A percentile compares a stretch with the other conserved stretches of the same genome.
Evolutionary conservation across 2,329 filamentous ascomycete genomes (phyloP).

Genomic region (Aotearoamyces nothofagi): DNA sequence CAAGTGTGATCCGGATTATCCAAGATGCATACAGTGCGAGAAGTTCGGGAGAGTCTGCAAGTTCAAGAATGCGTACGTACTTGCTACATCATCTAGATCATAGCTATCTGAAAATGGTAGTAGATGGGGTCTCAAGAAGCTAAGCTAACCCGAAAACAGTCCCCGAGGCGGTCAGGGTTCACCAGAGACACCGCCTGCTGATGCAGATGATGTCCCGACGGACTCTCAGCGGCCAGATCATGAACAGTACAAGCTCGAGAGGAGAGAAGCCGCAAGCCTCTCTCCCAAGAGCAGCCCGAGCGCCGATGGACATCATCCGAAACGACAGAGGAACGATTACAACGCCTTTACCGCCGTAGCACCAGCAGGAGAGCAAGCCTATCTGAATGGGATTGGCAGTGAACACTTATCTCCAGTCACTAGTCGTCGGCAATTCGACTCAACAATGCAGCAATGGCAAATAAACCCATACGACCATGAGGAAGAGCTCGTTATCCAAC

Average conservation of each 20-base stretch:
- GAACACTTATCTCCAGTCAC: conserved; percentile 6
- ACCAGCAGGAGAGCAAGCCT: too few relatives aligned
- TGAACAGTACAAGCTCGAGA: conserved; percentile 14
- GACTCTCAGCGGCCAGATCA: conserved; percentile 15
- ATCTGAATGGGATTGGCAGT: conserved; percentile 9
- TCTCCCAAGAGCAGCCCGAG: conserved; percentile 17
- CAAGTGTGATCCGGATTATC: conserved; percentile 81
- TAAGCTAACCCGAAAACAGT: conserved; percentile 26
- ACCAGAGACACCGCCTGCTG: conserved; percentile 19
- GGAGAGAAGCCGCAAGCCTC: too few relatives aligned
- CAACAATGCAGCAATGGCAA: conserved; percentile 12
- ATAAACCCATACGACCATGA: conserved; percentile 36
- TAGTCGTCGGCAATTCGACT: background rate
- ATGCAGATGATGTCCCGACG: conserved; percentile 11
- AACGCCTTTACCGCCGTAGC: conserved; percentile 17
- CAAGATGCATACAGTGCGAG: conserved; percentile 80
- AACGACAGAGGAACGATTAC: conserved; percentile 17
- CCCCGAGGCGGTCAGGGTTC: conserved; percentile 20
- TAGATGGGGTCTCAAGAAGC: too few relatives aligned
- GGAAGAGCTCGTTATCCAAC: conserved; percentile 30
- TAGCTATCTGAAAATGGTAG: too few relatives aligned
- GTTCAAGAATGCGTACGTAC: conserved; percentile 69
- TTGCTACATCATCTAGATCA: conserved; percentile 1
- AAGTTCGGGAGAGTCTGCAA: conserved; percentile 79
- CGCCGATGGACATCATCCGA: conserved; percentile 13